Evolutionary conservation across 306 rosid genomes (phyloP).

Genomic region (Vigna radiata): DNA sequence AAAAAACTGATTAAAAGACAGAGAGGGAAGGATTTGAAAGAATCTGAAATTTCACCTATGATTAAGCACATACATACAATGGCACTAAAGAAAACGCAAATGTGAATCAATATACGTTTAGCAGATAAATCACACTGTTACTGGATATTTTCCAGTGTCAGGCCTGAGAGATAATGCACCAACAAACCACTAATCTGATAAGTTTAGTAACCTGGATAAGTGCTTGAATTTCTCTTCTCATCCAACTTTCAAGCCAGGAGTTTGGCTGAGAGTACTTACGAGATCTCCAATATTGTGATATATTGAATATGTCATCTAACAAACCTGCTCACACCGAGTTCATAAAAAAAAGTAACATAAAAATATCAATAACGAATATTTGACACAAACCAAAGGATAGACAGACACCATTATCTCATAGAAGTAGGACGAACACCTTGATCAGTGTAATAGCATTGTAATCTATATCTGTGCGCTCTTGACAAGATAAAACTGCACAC

Average conservation of each 20-base stretch:
- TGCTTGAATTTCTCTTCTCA: slow-evolving; percentile 91
- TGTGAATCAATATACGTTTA: neutral
- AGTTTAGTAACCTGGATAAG: slow-evolving; percentile 67
- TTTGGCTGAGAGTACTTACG: slow-evolving; percentile 69
- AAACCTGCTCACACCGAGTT: slow-evolving; percentile 59
- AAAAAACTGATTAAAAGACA: neutral
- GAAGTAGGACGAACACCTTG: slow-evolving; percentile 60
- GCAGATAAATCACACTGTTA: neutral
- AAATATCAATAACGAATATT: slow-evolving; percentile 13
- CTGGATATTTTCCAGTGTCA: slow-evolving; percentile 9
- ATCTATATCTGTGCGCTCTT: slow-evolving; percentile 77
- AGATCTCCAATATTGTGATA: slow-evolving; percentile 70
- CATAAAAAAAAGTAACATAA: neutral
- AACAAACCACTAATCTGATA: slow-evolving; percentile 26
- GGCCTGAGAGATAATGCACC: slow-evolving; percentile 10
- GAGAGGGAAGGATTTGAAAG: neutral
- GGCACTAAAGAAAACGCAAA: slow-evolving; percentile 2
- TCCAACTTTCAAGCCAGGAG: slow-evolving; percentile 77
- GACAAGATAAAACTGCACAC: slow-evolving; percentile 74
- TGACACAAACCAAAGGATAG: slow-evolving; percentile 7
- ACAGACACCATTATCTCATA: neutral
- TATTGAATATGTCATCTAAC: slow-evolving; percentile 66
- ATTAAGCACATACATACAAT: neutral
- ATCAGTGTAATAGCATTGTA: slow-evolving; percentile 88
- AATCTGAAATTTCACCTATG: slow-evolving; percentile 1